Evolutionary conservation across 2,329 filamentous ascomycete species (phyloP), one percentile per base, ranked within the genome.

Genomic region (Metarhizium anisopliae): DNA sequence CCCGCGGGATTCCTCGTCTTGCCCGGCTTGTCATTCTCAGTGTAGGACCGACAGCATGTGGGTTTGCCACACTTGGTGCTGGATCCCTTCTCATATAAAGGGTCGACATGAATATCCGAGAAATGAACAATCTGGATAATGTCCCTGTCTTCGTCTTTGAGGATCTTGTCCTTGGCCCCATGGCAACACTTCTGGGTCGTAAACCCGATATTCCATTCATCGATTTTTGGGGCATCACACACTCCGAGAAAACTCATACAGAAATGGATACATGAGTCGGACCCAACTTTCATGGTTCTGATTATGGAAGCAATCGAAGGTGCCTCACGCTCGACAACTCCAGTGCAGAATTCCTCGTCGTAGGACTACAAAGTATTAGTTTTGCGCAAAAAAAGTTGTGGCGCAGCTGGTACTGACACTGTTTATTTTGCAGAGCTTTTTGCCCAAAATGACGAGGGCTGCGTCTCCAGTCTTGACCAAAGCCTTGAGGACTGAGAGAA

Each of bases 81-180:
- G 11, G 77, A 71, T 0, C 81, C 81, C 3, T 72, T 68, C 30
- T 73, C 73, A 64, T 84, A 84, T 11, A 73, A 69, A 4, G 74
- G 75, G 59, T 84, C 81, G 53, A 84, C 69, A 56, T 84, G 81
- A 36, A 82, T 78, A 60, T 84, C 81, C 14, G 77, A 81, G 64
- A 79, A 79, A 62, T 84, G 81, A 25, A 82, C 77, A 6, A 84
- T 70, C 58, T 77, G 74, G 59, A 82, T 63, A 10, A 79, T 76
- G 3, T 69, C 60, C 63, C 73, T 65, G 3, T 73, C 72, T 53
- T 75, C 79, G 3, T 73, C 72, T 53, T 75, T 79, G 7, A 72
- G 69, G 16, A 73, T 69, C 16, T 56, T 59, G 25, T 59, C 62
- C 29, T 47, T 35, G 10, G 25, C 25, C 13, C 4, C 25, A 20